These are phyloP conservation scores for Nemania sp. DNA, from an alignment of 2,329 filamentous ascomycete genomes.

Conservation along the genomic window DNA sequence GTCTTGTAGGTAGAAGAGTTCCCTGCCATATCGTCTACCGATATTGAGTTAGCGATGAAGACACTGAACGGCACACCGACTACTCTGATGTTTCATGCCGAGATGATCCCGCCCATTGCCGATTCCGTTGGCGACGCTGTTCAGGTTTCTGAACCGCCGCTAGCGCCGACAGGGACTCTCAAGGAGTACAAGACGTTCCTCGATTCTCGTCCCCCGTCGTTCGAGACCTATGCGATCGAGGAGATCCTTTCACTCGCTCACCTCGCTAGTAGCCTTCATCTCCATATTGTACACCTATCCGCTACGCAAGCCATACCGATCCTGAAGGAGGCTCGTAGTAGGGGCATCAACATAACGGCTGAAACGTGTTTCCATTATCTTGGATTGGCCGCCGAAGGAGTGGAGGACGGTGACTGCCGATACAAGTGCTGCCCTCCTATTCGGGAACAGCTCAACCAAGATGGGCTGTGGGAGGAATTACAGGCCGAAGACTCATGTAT, in stretches of 20 bases:
- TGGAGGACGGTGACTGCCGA: conserved; percentile 81
- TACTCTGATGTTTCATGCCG: conserved; percentile 98
- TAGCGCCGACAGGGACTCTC: conserved; percentile 71
- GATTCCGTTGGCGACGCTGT: conserved; percentile 79
- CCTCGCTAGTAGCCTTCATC: conserved; percentile 76
- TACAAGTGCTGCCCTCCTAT: conserved; percentile 97
- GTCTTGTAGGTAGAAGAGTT: conserved; percentile 82
- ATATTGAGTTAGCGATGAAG: conserved; percentile 79
- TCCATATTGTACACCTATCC: conserved; percentile 93
- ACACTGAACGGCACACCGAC: conserved; percentile 81
- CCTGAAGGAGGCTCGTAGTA: conserved; percentile 70
- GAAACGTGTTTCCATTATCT: conserved; percentile 98
- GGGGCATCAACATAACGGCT: conserved; percentile 83
- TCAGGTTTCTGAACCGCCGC: conserved; percentile 68
- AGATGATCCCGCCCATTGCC: conserved; percentile 91
- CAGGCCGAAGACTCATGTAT: conserved; percentile 74
- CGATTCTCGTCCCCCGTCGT: conserved; percentile 82
- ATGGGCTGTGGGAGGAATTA: conserved; percentile 85
- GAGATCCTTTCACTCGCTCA: conserved; percentile 82
- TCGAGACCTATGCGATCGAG: conserved; percentile 88
- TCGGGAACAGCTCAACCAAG: conserved; percentile 77
- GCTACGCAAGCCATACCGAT: conserved; percentile 87
- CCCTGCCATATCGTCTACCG: conserved; percentile 79
- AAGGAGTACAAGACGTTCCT: conserved; percentile 88
- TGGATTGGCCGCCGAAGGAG: conserved; percentile 78